These are phyloP conservation scores for Papiliotrema flavescens DNA, from an alignment of 1,284 basidiomycete species.

Conservation along the genomic window DNA sequence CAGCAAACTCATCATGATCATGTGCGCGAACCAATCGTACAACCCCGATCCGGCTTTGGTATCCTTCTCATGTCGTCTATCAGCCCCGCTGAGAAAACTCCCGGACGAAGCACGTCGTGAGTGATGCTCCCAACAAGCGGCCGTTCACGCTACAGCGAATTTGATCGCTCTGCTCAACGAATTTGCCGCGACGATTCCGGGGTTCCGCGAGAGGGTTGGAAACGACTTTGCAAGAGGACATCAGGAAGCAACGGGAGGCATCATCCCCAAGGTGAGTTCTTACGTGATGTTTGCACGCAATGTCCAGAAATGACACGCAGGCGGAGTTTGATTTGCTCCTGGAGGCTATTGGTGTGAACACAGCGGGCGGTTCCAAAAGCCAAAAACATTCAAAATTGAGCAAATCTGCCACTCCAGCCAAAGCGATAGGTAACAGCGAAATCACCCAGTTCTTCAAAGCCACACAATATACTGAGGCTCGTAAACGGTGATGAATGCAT, in stretches of 20 bases:
- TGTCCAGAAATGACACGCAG: background rate
- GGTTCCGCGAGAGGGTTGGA: slow-evolving; percentile 42
- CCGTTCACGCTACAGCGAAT: slow-evolving; percentile 22
- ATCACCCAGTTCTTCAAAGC: too few species aligned
- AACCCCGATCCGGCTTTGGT: slow-evolving; percentile 39
- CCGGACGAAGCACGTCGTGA: slow-evolving; percentile 39
- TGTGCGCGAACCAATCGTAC: slow-evolving; percentile 47
- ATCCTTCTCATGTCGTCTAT: slow-evolving; percentile 44
- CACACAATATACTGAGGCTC: too few species aligned
- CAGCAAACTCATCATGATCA: slow-evolving; percentile 46
- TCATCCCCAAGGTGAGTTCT: slow-evolving; percentile 32
- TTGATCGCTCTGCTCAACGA: slow-evolving; percentile 39
- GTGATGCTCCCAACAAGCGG: slow-evolving; percentile 3
- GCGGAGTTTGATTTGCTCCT: slow-evolving; percentile 12
- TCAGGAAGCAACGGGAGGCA: slow-evolving; percentile 49
- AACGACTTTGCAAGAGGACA: slow-evolving; percentile 48
- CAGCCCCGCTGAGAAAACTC: slow-evolving; percentile 27
- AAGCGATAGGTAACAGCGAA: too few species aligned
- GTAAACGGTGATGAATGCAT: too few species aligned
- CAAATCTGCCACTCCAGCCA: too few species aligned
- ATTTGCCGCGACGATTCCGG: slow-evolving; percentile 36
- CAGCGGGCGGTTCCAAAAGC: too few species aligned
- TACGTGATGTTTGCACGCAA: background rate
- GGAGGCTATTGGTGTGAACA: slow-evolving; percentile 8
- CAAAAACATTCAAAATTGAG: background rate